These are phyloP conservation scores for Flaveria bidentis DNA, from an alignment of 129 eudicot genomes.

Conservation along the genomic window DNA sequence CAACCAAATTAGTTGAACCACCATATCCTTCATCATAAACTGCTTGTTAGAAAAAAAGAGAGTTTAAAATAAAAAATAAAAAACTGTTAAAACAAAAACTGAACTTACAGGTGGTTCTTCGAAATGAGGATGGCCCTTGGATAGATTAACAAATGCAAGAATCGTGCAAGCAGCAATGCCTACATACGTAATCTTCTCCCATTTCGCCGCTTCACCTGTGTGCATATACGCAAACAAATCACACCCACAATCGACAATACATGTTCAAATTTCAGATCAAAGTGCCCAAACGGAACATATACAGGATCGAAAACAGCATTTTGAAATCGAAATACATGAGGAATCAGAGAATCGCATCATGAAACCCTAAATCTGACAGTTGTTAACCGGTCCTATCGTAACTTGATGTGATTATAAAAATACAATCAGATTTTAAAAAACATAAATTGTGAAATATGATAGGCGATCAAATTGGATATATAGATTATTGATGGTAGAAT, in stretches of 20 bases:
- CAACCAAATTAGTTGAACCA: neutral
- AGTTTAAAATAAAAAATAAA: too few species aligned
- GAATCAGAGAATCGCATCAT: neutral
- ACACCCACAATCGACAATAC: too few species aligned
- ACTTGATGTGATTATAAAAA: neutral
- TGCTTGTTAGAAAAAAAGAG: neutral
- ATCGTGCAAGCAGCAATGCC: slow-evolving; percentile 56
- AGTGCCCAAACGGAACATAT: neutral
- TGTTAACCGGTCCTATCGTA: neutral
- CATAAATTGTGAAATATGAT: neutral
- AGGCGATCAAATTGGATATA: neutral
- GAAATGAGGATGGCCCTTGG: slow-evolving; percentile 73
- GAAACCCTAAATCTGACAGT: slow-evolving; percentile 21
- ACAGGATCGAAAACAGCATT: neutral
- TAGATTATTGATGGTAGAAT: neutral
- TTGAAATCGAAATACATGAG: neutral
- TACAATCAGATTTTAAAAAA: neutral
- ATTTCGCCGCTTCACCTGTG: slow-evolving; percentile 66
- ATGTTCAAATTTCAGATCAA: neutral
- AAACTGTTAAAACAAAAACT: neutral
- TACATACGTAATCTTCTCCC: slow-evolving; percentile 75
- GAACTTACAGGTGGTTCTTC: slow-evolving; percentile 73
- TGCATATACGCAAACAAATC: too few species aligned
- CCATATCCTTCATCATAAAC: slow-evolving; percentile 1
- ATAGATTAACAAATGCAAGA: slow-evolving; percentile 46